Conservation (phyloP, 495 filamentous ascomycete species). For the Aspergillus ellipticus region DNA sequence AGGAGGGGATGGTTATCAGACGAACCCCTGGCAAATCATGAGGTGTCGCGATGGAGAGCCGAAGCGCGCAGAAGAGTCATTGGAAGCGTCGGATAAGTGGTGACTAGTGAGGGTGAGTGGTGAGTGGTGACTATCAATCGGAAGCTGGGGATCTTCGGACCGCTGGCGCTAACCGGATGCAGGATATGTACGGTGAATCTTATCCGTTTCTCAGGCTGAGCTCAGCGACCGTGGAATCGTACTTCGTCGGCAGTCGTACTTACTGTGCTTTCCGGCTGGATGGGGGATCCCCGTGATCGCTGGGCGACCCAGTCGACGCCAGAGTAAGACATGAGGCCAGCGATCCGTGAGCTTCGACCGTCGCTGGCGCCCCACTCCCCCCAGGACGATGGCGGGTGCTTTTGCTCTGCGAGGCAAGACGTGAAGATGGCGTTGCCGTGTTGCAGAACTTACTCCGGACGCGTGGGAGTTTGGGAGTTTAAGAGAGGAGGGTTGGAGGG, state of each 20-base stretch:
- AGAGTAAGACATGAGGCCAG: not conserved
- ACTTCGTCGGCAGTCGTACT: too few relatives aligned
- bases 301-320: too few relatives aligned
- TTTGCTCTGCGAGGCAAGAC: conserved; percentile 1
- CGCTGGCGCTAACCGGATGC: conserved; percentile 16
- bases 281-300: too few relatives aligned
- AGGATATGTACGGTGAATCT: conserved; percentile 15
- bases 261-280: too few relatives aligned
- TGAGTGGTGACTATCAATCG: conserved; percentile 2
- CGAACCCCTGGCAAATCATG: too few relatives aligned
- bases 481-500: too few relatives aligned
- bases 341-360: not conserved
- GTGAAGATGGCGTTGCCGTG: too few relatives aligned
- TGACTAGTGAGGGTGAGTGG: too few relatives aligned
- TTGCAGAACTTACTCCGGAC: not conserved
- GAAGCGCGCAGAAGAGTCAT: too few relatives aligned
- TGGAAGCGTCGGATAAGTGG: not conserved
- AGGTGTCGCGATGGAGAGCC: too few relatives aligned
- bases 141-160: conserved; percentile 13
- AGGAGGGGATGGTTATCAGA: too few relatives aligned
- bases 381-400: not conserved
- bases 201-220: not conserved
- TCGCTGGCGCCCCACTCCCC: not conserved
- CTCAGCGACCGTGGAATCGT: too few relatives aligned
- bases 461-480: not conserved